These are phyloP conservation scores for Epichloe aotearoae DNA, from an alignment of 2,329 filamentous ascomycete genomes.

Conservation along the genomic window DNA sequence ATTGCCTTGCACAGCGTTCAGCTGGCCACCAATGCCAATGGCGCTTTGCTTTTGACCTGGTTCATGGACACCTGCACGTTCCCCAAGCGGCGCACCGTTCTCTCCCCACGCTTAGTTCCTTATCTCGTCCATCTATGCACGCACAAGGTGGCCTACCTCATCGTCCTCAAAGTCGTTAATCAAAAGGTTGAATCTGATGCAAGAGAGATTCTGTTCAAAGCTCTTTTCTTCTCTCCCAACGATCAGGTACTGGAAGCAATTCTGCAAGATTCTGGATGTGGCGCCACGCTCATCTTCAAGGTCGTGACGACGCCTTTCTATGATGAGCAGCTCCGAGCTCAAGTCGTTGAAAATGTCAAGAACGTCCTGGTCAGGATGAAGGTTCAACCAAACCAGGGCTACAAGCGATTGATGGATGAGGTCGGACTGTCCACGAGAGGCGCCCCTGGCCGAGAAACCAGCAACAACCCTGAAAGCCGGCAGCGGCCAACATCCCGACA, in stretches of 20 bases:
- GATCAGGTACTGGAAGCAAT: slow-evolving; percentile 84
- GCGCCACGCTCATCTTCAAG: slow-evolving; percentile 95
- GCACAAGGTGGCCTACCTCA: slow-evolving; percentile 95
- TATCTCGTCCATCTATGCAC: slow-evolving; percentile 93
- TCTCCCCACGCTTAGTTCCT: slow-evolving; percentile 83
- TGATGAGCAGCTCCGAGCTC: slow-evolving; percentile 74
- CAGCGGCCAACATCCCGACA: slow-evolving; percentile 45
- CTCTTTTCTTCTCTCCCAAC: slow-evolving; percentile 81
- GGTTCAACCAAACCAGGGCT: slow-evolving; percentile 86
- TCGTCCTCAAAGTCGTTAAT: slow-evolving; percentile 95
- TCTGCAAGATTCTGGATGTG: slow-evolving; percentile 78
- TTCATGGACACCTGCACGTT: slow-evolving; percentile 97
- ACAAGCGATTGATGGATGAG: slow-evolving; percentile 98
- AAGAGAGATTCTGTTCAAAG: slow-evolving; percentile 76
- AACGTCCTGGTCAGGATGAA: slow-evolving; percentile 81
- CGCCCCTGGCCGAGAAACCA: slow-evolving; percentile 29
- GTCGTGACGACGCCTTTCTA: slow-evolving; percentile 95
- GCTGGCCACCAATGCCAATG: slow-evolving; percentile 90
- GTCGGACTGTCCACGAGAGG: slow-evolving; percentile 70
- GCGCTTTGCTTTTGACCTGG: slow-evolving; percentile 88
- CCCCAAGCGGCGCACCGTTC: slow-evolving; percentile 75
- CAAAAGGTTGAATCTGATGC: slow-evolving; percentile 91
- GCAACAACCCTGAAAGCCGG: slow-evolving; percentile 33
- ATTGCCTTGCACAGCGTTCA: slow-evolving; percentile 97
- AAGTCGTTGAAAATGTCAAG: slow-evolving; percentile 86